Conservation (phyloP, 1,284 basidiomycete species). For the Mrakiaceae sp. region DNA sequence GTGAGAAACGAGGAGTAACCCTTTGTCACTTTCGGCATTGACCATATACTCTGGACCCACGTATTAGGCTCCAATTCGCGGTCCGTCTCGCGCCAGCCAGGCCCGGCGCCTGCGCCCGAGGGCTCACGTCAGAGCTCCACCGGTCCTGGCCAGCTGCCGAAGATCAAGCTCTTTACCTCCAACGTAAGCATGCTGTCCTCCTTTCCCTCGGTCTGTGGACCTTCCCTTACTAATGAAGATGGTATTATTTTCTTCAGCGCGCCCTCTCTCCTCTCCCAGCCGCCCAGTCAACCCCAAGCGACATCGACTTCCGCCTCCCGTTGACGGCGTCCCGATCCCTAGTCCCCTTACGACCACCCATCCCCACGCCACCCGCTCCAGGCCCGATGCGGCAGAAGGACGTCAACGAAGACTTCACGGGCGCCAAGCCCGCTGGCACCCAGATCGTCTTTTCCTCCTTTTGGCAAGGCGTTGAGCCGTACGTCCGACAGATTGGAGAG, state of each 20-base stretch:
- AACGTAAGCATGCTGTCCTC: not conserved
- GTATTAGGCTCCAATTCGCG: too few relatives aligned
- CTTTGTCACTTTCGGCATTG: too few relatives aligned
- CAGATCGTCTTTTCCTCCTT: constrained; percentile 52
- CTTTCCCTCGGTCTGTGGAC: not conserved
- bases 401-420: constrained; percentile 76
- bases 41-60: too few relatives aligned
- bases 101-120: too few relatives aligned
- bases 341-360: constrained; percentile 52
- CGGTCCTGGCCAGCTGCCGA: not conserved
- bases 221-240: not conserved
- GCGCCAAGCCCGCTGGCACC: constrained; percentile 53
- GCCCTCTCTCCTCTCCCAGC: not conserved
- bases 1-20: too few relatives aligned
- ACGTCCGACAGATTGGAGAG: constrained; percentile 70
- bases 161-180: constrained; percentile 15
- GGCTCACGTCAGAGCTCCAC: too few relatives aligned
- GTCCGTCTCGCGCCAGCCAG: too few relatives aligned
- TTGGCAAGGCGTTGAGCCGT: constrained; percentile 73
- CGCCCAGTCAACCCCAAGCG: not conserved
- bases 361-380: constrained; percentile 54
- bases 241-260: not conserved
- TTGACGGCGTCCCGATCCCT: constrained; percentile 35
- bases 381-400: constrained; percentile 69
- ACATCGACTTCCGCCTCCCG: constrained; percentile 31